Evolutionary conservation across 2,329 filamentous ascomycete species (phyloP).

Genomic region (Penicillium sp.): DNA sequence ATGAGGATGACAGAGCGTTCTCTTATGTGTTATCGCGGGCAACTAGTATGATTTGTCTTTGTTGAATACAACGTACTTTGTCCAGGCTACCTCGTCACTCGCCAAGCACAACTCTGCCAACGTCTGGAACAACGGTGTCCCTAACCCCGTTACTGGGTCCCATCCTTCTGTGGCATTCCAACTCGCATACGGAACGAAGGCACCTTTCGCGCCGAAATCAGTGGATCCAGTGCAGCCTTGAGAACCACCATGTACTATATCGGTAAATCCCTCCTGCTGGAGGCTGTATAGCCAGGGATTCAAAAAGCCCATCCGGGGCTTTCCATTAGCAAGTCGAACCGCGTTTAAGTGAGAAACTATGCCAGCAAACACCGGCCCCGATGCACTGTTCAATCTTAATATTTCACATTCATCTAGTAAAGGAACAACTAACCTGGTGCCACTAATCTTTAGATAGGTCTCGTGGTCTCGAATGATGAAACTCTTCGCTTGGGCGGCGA

Average conservation of each 20-base stretch:
- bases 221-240: conserved; percentile 46
- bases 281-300: conserved; percentile 62
- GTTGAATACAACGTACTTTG: background rate
- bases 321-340: conserved; percentile 57
- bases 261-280: conserved; percentile 48
- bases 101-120: conserved; percentile 21
- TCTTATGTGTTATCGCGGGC: too few relatives aligned
- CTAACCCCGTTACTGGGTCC: conserved; percentile 53
- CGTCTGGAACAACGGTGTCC: conserved; percentile 32
- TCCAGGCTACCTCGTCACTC: background rate
- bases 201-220: conserved; percentile 36
- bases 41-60: background rate
- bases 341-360: conserved; percentile 68
- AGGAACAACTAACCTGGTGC: conserved; percentile 44
- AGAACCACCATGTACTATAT: conserved; percentile 52
- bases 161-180: conserved; percentile 55
- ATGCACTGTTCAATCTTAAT: conserved; percentile 46
- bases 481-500: conserved; percentile 57
- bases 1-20: background rate
- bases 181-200: conserved; percentile 47
- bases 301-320: conserved; percentile 58
- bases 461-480: conserved; percentile 46
- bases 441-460: conserved; percentile 41
- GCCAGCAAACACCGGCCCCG: conserved; percentile 63
- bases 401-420: background rate